These are phyloP conservation scores for Colletotrichum euphorbiae DNA, from an alignment of 2,329 filamentous ascomycete species.

Conservation along the genomic window DNA sequence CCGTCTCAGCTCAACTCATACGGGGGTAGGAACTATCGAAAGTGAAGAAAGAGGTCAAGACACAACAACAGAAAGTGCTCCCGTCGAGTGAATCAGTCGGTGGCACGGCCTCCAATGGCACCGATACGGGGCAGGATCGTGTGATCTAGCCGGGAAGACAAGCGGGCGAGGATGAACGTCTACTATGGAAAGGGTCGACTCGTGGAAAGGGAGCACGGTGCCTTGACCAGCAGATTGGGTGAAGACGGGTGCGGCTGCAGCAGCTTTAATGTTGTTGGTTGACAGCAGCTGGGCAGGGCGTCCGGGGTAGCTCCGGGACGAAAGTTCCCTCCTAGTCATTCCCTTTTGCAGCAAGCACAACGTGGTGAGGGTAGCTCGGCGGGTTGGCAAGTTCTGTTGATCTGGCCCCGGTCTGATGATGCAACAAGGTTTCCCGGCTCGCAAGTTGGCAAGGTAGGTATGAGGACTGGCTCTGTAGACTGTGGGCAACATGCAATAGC, in stretches of 20 bases:
- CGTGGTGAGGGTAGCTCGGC: slow-evolving; percentile 18
- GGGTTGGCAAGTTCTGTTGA: slow-evolving; percentile 17
- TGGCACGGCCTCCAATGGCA: slow-evolving; percentile 3
- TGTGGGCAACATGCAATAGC: slow-evolving; percentile 19
- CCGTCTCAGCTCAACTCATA: not conserved
- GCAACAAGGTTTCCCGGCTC: slow-evolving; percentile 34
- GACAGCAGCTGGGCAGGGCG: slow-evolving; percentile 18
- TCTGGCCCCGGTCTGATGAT: slow-evolving; percentile 29
- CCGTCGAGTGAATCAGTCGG: not conserved
- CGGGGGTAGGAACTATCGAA: not conserved
- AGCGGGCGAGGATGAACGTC: slow-evolving; percentile 1
- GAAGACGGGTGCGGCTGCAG: slow-evolving; percentile 13
- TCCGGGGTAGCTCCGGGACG: slow-evolving; percentile 16
- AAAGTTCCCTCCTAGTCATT: slow-evolving; percentile 2
- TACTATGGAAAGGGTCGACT: not conserved
- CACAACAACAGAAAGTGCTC: not conserved
- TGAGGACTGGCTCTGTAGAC: slow-evolving; percentile 22
- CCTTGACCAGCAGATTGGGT: not conserved
- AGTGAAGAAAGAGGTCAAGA: not conserved
- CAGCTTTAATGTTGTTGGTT: slow-evolving; percentile 31
- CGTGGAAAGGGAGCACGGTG: slow-evolving; percentile 17
- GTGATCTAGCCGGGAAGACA: not conserved
- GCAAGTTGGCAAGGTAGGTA: slow-evolving; percentile 1
- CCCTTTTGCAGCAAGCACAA: slow-evolving; percentile 1
- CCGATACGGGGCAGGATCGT: not conserved